A percentile compares a stretch with the other conserved stretches of the same genome.
phyloP scores from a whole-genome alignment of 176 grass and related monocot genomes.

The Zea luxurians region DNA sequence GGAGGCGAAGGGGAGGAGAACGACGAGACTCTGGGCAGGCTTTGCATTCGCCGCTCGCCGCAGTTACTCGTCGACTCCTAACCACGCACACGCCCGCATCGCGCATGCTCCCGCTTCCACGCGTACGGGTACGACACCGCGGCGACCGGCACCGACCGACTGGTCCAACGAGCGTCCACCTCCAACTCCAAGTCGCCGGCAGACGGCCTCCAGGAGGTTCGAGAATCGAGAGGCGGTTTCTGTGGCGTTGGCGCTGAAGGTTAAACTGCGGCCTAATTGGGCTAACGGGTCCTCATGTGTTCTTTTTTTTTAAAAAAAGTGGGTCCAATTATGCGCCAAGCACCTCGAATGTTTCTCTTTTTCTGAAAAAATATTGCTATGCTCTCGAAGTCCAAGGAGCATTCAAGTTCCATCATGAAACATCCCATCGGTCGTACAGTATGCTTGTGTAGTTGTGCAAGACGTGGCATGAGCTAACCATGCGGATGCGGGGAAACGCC shows the following conservation, averaged over 20 bases:
- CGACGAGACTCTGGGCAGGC: background rate
- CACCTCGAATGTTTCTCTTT: background rate
- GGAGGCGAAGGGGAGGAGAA: background rate
- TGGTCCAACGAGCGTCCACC: background rate
- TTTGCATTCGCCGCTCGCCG: background rate
- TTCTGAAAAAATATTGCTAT: background rate
- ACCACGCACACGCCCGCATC: background rate
- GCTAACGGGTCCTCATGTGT: background rate
- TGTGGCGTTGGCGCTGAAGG: background rate
- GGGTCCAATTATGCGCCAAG: background rate
- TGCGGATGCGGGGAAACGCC: background rate
- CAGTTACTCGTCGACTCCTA: background rate
- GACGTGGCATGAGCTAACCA: background rate
- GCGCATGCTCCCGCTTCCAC: slow-evolving; percentile 1
- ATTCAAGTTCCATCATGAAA: background rate
- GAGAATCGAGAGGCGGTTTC: background rate
- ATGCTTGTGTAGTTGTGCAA: background rate
- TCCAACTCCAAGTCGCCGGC: background rate
- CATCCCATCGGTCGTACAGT: background rate
- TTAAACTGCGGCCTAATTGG: background rate
- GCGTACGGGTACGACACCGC: background rate
- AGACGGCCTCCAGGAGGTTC: background rate
- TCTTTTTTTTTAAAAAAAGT: too few relatives aligned
- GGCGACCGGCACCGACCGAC: background rate
- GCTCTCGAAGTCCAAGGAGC: too few relatives aligned